Conservation (phyloP, 2,329 filamentous ascomycete species). For the Scolecobasidium constrictum region DNA sequence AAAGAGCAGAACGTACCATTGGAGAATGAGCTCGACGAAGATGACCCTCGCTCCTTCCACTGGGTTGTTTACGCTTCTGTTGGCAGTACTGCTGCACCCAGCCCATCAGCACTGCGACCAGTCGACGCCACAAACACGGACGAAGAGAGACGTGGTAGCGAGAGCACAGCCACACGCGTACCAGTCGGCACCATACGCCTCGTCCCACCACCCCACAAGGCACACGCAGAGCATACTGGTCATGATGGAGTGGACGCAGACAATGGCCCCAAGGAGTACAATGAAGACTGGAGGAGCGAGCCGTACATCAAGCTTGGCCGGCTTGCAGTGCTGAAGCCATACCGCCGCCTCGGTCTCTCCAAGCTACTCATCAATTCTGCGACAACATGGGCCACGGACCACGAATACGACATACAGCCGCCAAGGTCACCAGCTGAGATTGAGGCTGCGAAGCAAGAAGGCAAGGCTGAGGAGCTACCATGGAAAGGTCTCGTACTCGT, state of each 20-base stretch:
- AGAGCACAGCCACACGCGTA: constrained; percentile 27
- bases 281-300: constrained; percentile 44
- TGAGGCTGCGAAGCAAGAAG: constrained; percentile 26
- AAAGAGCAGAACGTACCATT: constrained; percentile 45
- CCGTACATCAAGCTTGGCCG: constrained; percentile 76
- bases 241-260: constrained; percentile 13
- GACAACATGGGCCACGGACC: constrained; percentile 53
- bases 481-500: constrained; percentile 70
- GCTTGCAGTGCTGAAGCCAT: constrained; percentile 57
- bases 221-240: constrained; percentile 39
- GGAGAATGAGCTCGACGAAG: constrained; percentile 66
- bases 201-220: constrained; percentile 67
- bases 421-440: constrained; percentile 25
- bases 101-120: constrained; percentile 16
- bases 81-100: constrained; percentile 24
- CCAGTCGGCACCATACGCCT: constrained; percentile 70
- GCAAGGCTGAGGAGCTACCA: constrained; percentile 26
- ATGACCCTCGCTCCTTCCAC: constrained; percentile 71
- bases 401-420: constrained; percentile 40
- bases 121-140: constrained; percentile 23
- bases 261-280: constrained; percentile 28
- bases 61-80: constrained; percentile 75
- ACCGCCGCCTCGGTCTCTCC: constrained; percentile 55
- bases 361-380: constrained; percentile 56
- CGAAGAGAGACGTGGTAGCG: constrained; percentile 22